These are phyloP conservation scores for Pleurotus eryngii DNA, from an alignment of 768 basidiomycete species.

Conservation along the genomic window DNA sequence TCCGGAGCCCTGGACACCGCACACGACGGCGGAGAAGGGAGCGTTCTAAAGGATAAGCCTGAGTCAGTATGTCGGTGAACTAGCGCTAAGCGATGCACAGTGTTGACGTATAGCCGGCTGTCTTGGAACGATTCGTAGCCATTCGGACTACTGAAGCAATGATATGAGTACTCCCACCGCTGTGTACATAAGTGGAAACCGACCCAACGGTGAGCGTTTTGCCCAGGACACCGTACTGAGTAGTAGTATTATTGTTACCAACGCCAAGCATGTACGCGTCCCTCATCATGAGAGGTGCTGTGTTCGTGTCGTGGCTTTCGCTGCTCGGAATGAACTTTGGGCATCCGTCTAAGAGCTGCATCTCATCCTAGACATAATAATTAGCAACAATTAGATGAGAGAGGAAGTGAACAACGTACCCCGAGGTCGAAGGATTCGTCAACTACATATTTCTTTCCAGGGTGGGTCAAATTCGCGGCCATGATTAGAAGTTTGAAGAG, in stretches of 20 bases:
- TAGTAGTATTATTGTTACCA: constrained; percentile 26
- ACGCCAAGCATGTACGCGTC: constrained; percentile 39
- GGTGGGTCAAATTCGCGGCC: no score
- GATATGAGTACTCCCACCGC: background rate
- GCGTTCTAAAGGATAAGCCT: constrained; percentile 45
- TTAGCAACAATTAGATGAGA: no score
- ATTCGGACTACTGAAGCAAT: constrained; percentile 27
- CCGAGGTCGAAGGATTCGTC: no score
- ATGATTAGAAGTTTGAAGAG: no score
- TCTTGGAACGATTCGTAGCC: constrained; percentile 32
- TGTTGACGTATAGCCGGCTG: constrained; percentile 63
- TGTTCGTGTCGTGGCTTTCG: constrained; percentile 33
- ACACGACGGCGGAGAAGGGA: constrained; percentile 69
- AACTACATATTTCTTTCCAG: no score
- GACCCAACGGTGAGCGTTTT: constrained; percentile 43
- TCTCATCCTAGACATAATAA: constrained; percentile 6
- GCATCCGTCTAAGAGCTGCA: constrained; percentile 11
- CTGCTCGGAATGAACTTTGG: background rate
- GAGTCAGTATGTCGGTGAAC: background rate
- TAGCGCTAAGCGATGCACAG: constrained; percentile 32
- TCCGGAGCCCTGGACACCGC: constrained; percentile 73
- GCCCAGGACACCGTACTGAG: constrained; percentile 67
- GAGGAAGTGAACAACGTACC: no score
- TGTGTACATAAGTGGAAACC: background rate
- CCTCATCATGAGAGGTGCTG: constrained; percentile 51